phyloP scores from a whole-genome alignment of 495 filamentous ascomycete genomes.

The Hypomontagnella monticulosa region DNA sequence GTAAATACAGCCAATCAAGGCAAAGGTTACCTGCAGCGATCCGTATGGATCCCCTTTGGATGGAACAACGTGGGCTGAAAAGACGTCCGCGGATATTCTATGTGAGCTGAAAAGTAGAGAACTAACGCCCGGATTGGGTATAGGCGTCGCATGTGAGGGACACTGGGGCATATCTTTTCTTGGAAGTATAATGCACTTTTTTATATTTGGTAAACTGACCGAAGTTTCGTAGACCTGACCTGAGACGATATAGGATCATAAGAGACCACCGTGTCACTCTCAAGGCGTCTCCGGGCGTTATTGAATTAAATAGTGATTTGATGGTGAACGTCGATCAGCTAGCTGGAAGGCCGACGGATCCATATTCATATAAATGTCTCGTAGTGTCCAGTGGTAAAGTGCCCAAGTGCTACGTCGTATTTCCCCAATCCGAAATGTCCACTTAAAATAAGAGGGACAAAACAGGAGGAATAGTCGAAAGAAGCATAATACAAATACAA shows the following conservation, averaged over 20 bases:
- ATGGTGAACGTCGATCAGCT: constrained; percentile 20
- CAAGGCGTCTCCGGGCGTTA: too few relatives aligned
- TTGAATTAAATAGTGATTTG: neutral
- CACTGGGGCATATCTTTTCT: constrained; percentile 15
- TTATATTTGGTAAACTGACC: constrained; percentile 10
- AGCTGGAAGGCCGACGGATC: neutral
- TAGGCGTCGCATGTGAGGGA: constrained; percentile 10
- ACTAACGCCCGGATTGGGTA: constrained; percentile 42
- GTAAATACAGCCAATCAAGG: constrained; percentile 42
- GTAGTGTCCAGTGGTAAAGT: too few relatives aligned
- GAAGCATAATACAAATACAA: too few relatives aligned
- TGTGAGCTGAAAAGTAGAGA: constrained; percentile 45
- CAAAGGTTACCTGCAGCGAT: constrained; percentile 44
- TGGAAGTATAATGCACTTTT: constrained; percentile 18
- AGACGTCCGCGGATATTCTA: constrained; percentile 29
- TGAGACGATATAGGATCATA: constrained; percentile 4
- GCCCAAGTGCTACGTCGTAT: too few relatives aligned
- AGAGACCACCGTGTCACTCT: neutral
- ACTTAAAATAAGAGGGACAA: too few relatives aligned
- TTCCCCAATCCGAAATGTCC: too few relatives aligned
- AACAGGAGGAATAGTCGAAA: too few relatives aligned
- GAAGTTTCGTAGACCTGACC: constrained; percentile 2
- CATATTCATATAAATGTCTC: too few relatives aligned
- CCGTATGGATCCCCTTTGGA: constrained; percentile 18
- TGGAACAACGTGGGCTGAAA: constrained; percentile 43